Evolutionary conservation across 2,329 filamentous ascomycete genomes (phyloP), one percentile per base, ranked within the genome.

Genomic region (Aspergillus brunneoviolaceus): DNA sequence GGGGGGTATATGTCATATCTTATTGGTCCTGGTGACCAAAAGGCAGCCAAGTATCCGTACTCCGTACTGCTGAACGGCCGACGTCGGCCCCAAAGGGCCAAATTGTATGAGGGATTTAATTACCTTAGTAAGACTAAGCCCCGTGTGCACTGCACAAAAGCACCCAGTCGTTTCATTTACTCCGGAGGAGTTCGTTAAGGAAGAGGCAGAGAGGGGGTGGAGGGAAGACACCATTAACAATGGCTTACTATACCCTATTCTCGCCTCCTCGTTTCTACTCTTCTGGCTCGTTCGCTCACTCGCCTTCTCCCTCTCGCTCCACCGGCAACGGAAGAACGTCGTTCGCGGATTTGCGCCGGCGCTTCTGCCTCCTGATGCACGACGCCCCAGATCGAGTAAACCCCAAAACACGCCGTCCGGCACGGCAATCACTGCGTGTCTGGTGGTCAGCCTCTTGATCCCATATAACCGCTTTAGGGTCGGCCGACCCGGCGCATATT

Each of bases 61-160:
- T 53, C 23, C 33, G 23, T 42, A 31, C 39, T 21, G 42, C 50
- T 33, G 14, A 54, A 58, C 39, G 42, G 52, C 60, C 52, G 61
- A 58, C 51, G 51, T 52, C 57, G 61, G 59, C 60, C 49, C 29
- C 14, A 48, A 48, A 42, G 19, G 16, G 31, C 19, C 29, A 49
- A 4, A 62, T 63, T 64, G 58, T 67, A 68, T 67, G 66, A 67
- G 66, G 66, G 59, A 67, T 67, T 68, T 65, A 59, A 58, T 63
- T 59, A 33, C 54, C 50, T 27, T 51, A 21, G 42, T 35, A 19
- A 29, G 23, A 19, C 29, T 27, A 11, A 48, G 52, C 60, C 49
- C 60, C 60, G 59, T 57, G 49, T 49, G 57, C 57, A 62, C 57
- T 48, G 25, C 48, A 45, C 39, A 19, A 45, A 45, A 9, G 39